Conservation (phyloP, 495 filamentous ascomycete species). For the Lineolata rhizophorae region DNA sequence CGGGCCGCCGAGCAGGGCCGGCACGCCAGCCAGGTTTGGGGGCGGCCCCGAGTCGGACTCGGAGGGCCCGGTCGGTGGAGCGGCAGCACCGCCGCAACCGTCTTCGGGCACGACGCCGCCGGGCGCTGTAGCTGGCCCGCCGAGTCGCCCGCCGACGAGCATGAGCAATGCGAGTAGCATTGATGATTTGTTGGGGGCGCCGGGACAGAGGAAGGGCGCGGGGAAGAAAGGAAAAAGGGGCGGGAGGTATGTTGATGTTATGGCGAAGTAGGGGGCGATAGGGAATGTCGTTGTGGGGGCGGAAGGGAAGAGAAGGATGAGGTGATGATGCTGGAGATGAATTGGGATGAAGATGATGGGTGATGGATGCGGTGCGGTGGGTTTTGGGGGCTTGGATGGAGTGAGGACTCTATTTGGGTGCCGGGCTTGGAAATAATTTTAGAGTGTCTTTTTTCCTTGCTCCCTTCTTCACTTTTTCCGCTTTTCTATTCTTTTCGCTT, state of each 20-base stretch:
- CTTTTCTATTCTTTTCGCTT: not conserved
- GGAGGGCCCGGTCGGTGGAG: not conserved
- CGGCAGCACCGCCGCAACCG: not conserved
- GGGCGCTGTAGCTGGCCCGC: not conserved
- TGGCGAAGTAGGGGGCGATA: too few species aligned
- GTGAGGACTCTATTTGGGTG: too few species aligned
- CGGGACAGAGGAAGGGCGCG: conserved; percentile 41
- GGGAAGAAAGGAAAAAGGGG: conserved; percentile 60
- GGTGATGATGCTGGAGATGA: too few species aligned
- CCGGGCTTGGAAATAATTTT: too few species aligned
- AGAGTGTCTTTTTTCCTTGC: too few species aligned
- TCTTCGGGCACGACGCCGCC: too few species aligned
- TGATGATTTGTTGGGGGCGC: conserved; percentile 59
- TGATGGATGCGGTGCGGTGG: too few species aligned
- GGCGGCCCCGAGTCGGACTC: not conserved
- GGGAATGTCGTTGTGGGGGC: too few species aligned
- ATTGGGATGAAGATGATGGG: too few species aligned
- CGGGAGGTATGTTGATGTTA: conserved; percentile 77
- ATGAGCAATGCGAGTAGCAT: conserved; percentile 66
- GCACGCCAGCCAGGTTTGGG: not conserved
- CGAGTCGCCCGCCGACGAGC: conserved; percentile 23
- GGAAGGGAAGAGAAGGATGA: too few species aligned
- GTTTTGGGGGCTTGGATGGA: too few species aligned
- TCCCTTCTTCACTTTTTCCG: not conserved
- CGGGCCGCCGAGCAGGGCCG: not conserved